Conservation (phyloP, 768 basidiomycete genomes). For the Asterophora lycoperdoides region DNA sequence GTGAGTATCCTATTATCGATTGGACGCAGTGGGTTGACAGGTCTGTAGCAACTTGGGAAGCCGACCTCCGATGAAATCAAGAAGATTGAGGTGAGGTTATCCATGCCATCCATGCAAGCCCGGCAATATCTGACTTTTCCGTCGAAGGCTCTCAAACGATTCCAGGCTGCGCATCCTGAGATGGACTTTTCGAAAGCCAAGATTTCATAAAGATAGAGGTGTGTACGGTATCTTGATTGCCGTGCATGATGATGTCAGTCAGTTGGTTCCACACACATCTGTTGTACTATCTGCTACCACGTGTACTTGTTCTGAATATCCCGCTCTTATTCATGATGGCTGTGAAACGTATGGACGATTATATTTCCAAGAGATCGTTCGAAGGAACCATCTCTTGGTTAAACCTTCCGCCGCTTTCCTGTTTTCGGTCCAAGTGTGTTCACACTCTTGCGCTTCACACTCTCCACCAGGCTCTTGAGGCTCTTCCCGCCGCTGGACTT, state of each 20-base stretch:
- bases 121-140: constrained; percentile 2
- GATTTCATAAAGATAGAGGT: constrained; percentile 49
- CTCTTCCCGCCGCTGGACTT: constrained; percentile 23
- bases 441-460: constrained; percentile 77
- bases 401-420: constrained; percentile 41
- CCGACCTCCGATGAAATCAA: constrained; percentile 93
- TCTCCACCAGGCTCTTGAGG: constrained; percentile 72
- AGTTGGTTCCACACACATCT: not conserved
- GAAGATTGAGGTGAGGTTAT: constrained; percentile 71
- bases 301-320: too few species aligned
- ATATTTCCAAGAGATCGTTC: not conserved
- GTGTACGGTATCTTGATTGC: not conserved
- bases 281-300: too few species aligned
- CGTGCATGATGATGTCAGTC: not conserved
- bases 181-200: constrained; percentile 93
- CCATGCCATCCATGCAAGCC: too few species aligned
- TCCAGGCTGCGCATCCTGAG: constrained; percentile 88
- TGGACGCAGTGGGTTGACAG: constrained; percentile 2
- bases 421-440: constrained; percentile 21
- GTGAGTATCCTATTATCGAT: constrained; percentile 26
- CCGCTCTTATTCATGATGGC: too few species aligned
- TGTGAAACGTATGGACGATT: not conserved
- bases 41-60: constrained; percentile 82
- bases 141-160: constrained; percentile 74
- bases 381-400: too few species aligned